These are phyloP conservation scores for Protomyces lactucae-debilis DNA, from an alignment of 1,139 yeast species.

Conservation along the genomic window DNA sequence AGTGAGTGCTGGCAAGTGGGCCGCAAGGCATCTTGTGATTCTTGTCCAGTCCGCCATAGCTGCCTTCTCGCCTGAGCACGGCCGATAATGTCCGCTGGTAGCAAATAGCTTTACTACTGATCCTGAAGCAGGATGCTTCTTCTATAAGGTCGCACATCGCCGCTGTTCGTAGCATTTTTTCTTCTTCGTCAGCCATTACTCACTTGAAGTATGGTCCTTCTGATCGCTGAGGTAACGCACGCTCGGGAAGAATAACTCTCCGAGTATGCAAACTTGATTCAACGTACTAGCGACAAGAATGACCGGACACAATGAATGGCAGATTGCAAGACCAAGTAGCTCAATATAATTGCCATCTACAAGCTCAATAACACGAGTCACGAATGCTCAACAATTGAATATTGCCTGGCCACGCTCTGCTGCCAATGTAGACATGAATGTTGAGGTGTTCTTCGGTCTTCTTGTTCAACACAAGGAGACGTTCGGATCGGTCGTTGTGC, in stretches of 20 bases:
- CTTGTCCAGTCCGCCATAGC: no score
- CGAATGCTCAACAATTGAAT: no score
- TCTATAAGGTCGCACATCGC: neutral
- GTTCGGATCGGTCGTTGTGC: no score
- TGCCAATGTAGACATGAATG: no score
- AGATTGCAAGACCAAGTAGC: slow-evolving; percentile 38
- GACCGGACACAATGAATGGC: slow-evolving; percentile 38
- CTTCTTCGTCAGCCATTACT: neutral
- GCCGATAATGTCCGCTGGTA: no score
- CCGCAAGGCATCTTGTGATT: no score
- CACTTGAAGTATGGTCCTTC: slow-evolving; percentile 26
- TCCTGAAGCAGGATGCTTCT: neutral
- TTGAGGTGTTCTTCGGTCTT: no score
- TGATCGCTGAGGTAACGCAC: slow-evolving; percentile 33
- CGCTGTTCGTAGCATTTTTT: neutral
- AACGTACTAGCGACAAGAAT: neutral
- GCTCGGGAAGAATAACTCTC: slow-evolving; percentile 34
- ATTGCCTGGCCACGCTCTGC: no score
- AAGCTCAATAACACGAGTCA: slow-evolving; percentile 26
- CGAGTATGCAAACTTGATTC: slow-evolving; percentile 31
- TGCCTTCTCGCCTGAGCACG: no score
- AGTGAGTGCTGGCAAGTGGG: no score
- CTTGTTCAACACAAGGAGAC: no score
- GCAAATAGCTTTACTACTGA: no score
- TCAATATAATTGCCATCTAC: slow-evolving; percentile 39